Evolutionary conservation across 768 basidiomycete species (phyloP).

Genomic region (Mycena albidolilacea): DNA sequence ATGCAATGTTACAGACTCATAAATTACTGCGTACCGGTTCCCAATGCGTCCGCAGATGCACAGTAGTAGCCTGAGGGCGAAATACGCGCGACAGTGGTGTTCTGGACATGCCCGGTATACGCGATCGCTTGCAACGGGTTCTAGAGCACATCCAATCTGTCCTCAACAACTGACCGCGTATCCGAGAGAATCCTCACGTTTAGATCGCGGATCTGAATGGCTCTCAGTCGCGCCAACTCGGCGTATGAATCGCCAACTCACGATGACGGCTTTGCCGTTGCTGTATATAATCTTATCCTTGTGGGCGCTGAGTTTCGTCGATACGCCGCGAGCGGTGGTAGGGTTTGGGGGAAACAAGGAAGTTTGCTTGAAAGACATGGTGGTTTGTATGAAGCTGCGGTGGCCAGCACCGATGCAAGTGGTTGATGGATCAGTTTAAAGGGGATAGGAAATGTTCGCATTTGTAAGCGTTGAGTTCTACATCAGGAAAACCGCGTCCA

Average conservation of each 20-base stretch:
- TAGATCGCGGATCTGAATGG: constrained; percentile 82
- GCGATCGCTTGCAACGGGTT: constrained; percentile 73
- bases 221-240: constrained; percentile 3
- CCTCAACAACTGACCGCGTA: constrained; percentile 16
- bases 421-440: neutral
- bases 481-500: no score
- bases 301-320: constrained; percentile 80
- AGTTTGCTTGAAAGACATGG: constrained; percentile 59
- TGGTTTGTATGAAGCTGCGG: constrained; percentile 12
- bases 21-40: constrained; percentile 71
- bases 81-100: constrained; percentile 90
- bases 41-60: constrained; percentile 88
- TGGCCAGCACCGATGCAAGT: constrained; percentile 16
- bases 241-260: constrained; percentile 58
- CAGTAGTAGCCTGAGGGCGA: constrained; percentile 97
- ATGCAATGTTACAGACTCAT: constrained; percentile 11
- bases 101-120: constrained; percentile 87
- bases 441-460: no score
- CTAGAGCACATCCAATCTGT: constrained; percentile 54
- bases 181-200: constrained; percentile 64
- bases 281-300: constrained; percentile 90
- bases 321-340: constrained; percentile 72
- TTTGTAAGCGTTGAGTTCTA: no score
- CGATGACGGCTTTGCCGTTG: constrained; percentile 88
- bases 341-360: constrained; percentile 80